Evolutionary conservation across 192 early-diverging fungal genomes (phyloP).

Genomic region (Allomyces arbusculus): DNA sequence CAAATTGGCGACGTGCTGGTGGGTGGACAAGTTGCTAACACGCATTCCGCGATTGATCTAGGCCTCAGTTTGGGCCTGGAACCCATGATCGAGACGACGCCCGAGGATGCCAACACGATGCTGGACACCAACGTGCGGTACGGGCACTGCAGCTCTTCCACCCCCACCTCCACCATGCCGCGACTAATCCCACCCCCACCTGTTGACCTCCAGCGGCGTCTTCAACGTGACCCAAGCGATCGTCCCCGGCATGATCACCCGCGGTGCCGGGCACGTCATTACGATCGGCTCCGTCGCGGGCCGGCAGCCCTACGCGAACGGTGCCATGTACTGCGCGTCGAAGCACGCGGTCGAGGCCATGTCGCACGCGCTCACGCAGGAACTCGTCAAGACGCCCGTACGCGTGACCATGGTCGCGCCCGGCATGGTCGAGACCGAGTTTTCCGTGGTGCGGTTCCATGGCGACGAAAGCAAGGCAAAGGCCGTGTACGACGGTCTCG

Average conservation of each 20-base stretch:
- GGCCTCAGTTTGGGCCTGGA: constrained; percentile 53
- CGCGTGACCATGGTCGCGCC: constrained; percentile 61
- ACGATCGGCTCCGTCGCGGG: constrained; percentile 68
- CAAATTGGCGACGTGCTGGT: not conserved
- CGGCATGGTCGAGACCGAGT: constrained; percentile 79
- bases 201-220: constrained; percentile 33
- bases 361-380: constrained; percentile 45
- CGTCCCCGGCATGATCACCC: constrained; percentile 50
- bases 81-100: constrained; percentile 30
- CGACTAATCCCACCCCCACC: not conserved
- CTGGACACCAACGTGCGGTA: constrained; percentile 73
- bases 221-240: constrained; percentile 61
- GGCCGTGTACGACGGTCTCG: constrained; percentile 54
- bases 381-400: constrained; percentile 50
- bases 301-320: constrained; percentile 16
- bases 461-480: constrained; percentile 43
- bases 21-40: not conserved
- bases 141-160: not conserved
- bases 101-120: constrained; percentile 52
- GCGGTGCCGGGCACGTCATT: constrained; percentile 55
- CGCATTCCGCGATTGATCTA: not conserved
- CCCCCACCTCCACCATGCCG: not conserved
- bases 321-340: constrained; percentile 62
- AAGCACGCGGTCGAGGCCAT: constrained; percentile 71
- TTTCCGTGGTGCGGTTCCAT: constrained; percentile 55